These are phyloP conservation scores for Elongisporangium anandrum DNA, from an alignment of 352 stramenopile species.

Conservation along the genomic window DNA sequence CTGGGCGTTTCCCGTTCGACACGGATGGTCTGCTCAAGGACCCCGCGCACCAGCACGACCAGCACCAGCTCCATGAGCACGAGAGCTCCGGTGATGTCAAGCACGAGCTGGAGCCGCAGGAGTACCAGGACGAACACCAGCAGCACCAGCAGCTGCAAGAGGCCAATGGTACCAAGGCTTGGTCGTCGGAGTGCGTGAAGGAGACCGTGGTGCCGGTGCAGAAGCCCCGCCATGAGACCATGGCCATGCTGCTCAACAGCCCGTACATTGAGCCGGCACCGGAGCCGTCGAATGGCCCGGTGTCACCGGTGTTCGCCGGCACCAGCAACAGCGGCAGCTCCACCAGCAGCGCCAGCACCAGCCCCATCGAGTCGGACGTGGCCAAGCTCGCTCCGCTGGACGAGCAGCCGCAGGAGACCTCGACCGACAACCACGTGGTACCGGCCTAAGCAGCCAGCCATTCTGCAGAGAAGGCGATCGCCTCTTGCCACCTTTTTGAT, in stretches of 20 bases:
- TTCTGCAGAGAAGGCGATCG: not conserved
- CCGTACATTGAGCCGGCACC: constrained; percentile 25
- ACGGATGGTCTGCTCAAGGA: constrained; percentile 35
- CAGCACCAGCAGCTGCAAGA: constrained; percentile 3
- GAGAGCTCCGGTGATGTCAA: constrained; percentile 13
- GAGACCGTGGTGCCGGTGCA: constrained; percentile 7
- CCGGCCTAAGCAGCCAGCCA: not conserved
- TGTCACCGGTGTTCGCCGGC: not conserved
- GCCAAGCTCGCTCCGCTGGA: not conserved
- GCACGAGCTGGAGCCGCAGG: constrained; percentile 24
- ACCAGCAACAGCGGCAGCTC: not conserved
- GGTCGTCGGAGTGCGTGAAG: constrained; percentile 32
- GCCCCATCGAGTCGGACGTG: not conserved
- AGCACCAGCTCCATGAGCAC: constrained; percentile 12
- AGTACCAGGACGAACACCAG: constrained; percentile 14
- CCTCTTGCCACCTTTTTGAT: not conserved
- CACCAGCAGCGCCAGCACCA: not conserved
- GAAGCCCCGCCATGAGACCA: constrained; percentile 30
- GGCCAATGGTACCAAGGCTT: not conserved
- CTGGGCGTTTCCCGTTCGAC: constrained; percentile 76
- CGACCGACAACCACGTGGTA: not conserved
- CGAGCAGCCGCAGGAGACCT: not conserved
- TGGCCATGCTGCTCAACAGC: constrained; percentile 78
- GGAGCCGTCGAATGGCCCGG: constrained; percentile 1
- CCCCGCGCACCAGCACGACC: constrained; percentile 16